Evolutionary conservation across 331 rosid genomes (phyloP), one percentile per base, ranked within the genome.

Genomic region (Ulmus americana): DNA sequence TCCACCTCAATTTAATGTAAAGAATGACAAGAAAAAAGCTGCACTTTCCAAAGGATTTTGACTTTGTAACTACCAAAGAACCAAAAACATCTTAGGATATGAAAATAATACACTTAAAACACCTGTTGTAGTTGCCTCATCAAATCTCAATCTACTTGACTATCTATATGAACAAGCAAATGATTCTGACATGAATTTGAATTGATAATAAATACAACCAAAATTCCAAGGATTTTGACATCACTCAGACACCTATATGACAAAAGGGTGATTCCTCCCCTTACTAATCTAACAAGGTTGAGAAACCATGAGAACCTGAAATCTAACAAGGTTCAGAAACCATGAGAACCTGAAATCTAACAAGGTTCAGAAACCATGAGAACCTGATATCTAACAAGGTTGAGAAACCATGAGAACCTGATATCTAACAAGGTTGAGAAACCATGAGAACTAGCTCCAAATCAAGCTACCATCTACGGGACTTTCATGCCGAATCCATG

Each of bases 401-500:
- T 20, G 45, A 63, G 43, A 45, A 64, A 7, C 55, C 45, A 11
- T 8, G 12, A 8, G 52, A 70, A 62, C 18, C 47, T 13, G 20
- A 4, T 15, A 50, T 8, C 35, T 15, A 45, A 48, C 16, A 38
- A 59, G 68, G 52, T 59, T 20, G 45, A 63, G 43, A 45, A 64
- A 7, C 55, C 45, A 11, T 8, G 12, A 8, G 40, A 10, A 56
- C 58, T 59, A 42, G 50, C 49, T 59, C 51, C 39, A 59, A 63
- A 64, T 78, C 73, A 77, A 61, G 40, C 38, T 7, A 59, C 48
- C 55, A 39, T 10, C 71, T 41, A 61, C 1, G 82, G 86, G n/a
- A 78, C 75, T 70, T 75, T 82, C 86, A 82, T 82, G 75, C 86
- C 86, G 22, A 82, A 79, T 56, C 86, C 86, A 10, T 0, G 77